These are phyloP conservation scores for Debaryomyces psychrophilus DNA, from an alignment of 1,139 yeast species.

Conservation along the genomic window DNA sequence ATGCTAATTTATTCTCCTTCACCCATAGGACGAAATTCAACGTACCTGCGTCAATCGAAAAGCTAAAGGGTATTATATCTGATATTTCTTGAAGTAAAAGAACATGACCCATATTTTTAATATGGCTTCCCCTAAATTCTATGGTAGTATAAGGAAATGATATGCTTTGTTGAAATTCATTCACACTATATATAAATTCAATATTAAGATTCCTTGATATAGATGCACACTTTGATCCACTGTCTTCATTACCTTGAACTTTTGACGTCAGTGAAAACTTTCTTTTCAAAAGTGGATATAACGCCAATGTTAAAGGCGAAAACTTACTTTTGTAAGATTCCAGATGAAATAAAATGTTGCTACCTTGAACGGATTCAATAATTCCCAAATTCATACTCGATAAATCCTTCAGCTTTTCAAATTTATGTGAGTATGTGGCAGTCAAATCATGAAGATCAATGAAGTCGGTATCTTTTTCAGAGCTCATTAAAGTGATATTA, in stretches of 20 bases:
- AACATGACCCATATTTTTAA: constrained; percentile 9
- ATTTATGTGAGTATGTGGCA: constrained; percentile 9
- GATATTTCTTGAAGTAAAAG: neutral
- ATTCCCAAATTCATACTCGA: constrained; percentile 16
- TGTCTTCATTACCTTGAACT: neutral
- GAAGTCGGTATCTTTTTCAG: constrained; percentile 18
- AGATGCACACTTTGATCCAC: neutral
- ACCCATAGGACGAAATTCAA: constrained; percentile 15
- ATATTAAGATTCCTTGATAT: neutral
- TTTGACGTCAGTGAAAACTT: neutral
- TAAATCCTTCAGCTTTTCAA: constrained; percentile 15
- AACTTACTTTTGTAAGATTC: constrained; percentile 28
- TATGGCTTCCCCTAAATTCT: constrained; percentile 12
- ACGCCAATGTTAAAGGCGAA: constrained; percentile 21
- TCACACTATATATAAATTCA: constrained; percentile 16
- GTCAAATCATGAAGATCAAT: constrained; percentile 19
- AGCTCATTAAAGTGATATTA: constrained; percentile 5
- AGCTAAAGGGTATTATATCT: constrained; percentile 11
- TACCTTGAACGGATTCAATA: constrained; percentile 14
- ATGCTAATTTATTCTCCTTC: constrained; percentile 13
- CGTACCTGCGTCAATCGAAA: constrained; percentile 12
- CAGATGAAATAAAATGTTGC: constrained; percentile 25
- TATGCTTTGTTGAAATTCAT: constrained; percentile 20
- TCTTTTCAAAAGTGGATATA: neutral
- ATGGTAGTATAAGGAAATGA: constrained; percentile 17